These are phyloP conservation scores for Senecio squalidus DNA, from an alignment of 140 eudicot species.

Conservation along the genomic window DNA sequence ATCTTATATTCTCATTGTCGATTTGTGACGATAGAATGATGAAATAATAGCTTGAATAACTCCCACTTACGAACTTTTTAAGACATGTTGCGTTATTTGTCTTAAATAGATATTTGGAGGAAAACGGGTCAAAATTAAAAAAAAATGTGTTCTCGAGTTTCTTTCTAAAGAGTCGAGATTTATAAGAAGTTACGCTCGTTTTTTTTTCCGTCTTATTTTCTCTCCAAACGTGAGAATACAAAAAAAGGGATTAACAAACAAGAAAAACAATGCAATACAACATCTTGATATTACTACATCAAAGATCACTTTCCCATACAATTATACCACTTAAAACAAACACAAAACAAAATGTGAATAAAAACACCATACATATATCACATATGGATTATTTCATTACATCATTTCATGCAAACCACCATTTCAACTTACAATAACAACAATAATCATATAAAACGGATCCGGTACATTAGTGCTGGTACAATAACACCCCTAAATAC, in stretches of 20 bases:
- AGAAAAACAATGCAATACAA: neutral
- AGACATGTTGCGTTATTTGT: too few relatives aligned
- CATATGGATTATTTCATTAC: constrained; percentile 16
- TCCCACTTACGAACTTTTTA: too few relatives aligned
- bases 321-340: neutral
- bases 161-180: too few relatives aligned
- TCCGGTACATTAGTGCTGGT: neutral
- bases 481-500: constrained; percentile 7
- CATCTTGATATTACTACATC: constrained; percentile 1
- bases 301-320: neutral
- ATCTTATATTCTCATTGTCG: too few relatives aligned
- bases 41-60: too few relatives aligned
- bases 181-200: too few relatives aligned
- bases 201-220: too few relatives aligned
- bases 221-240: too few relatives aligned
- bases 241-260: neutral
- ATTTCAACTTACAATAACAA: neutral
- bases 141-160: too few relatives aligned
- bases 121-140: too few relatives aligned
- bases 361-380: constrained; percentile 5
- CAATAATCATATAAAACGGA: neutral
- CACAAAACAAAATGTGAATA: constrained; percentile 1
- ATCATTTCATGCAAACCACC: constrained; percentile 15
- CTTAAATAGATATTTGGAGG: too few relatives aligned
- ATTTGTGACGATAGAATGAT: too few relatives aligned